phyloP scores from a whole-genome alignment of 352 stramenopile species.

The Blastocystis sp. region DNA sequence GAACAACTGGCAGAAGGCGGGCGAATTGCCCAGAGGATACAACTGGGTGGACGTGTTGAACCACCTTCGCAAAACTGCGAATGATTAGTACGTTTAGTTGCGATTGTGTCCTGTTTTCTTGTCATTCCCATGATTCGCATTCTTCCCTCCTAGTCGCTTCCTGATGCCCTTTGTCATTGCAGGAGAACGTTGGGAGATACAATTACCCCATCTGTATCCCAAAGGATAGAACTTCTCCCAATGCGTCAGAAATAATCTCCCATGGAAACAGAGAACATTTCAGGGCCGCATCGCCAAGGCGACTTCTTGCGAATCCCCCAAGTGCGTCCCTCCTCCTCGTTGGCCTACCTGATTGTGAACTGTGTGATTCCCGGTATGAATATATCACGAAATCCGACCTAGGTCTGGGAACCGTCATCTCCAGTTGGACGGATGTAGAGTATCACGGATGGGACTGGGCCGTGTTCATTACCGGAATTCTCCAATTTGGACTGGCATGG shows the following conservation, averaged over 20 bases:
- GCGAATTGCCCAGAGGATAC: conserved; percentile 35
- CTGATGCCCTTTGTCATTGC: too few species aligned
- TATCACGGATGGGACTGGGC: conserved; percentile 42
- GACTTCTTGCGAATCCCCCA: conserved; percentile 49
- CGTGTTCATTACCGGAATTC: conserved; percentile 38
- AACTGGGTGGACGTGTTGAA: conserved; percentile 47
- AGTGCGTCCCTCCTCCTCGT: background rate
- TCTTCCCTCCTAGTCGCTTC: too few species aligned
- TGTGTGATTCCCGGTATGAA: conserved; percentile 29
- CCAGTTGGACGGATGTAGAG: conserved; percentile 41
- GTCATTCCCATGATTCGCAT: too few species aligned
- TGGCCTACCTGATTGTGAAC: conserved; percentile 43
- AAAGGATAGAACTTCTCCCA: too few species aligned
- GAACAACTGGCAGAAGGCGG: conserved; percentile 7
- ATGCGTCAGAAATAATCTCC: too few species aligned
- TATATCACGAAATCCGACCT: background rate
- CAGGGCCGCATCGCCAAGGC: background rate
- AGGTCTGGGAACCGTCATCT: conserved; percentile 44
- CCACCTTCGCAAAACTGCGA: conserved; percentile 30
- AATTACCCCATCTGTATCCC: too few species aligned
- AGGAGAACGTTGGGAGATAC: too few species aligned
- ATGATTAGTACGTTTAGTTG: background rate
- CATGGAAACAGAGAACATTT: background rate
- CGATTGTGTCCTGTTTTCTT: too few species aligned
- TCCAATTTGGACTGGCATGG: conserved; percentile 41